These are phyloP conservation scores for Zygotorulaspora chibaensis DNA, from an alignment of 805 yeast species.

Conservation along the genomic window DNA sequence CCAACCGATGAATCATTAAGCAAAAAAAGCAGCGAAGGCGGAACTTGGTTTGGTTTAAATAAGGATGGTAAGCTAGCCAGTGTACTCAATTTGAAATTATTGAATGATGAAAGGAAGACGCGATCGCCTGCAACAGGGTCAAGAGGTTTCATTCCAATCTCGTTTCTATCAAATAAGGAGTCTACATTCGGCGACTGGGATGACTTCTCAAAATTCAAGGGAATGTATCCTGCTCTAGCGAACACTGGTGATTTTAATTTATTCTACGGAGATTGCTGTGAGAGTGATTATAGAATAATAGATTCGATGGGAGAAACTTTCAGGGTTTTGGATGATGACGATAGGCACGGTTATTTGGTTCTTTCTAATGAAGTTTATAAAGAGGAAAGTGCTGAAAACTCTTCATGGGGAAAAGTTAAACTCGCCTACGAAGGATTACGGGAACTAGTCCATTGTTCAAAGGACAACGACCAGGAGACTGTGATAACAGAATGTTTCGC, in stretches of 20 bases:
- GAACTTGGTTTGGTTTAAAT: conserved; percentile 87
- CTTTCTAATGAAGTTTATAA: conserved; percentile 33
- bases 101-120: conserved; percentile 31
- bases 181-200: conserved; percentile 28
- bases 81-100: conserved; percentile 65
- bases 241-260: conserved; percentile 35
- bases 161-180: conserved; percentile 33
- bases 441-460: conserved; percentile 27
- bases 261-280: conserved; percentile 36
- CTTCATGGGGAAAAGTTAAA: conserved; percentile 73
- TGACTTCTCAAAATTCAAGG: conserved; percentile 23
- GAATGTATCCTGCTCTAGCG: conserved; percentile 17
- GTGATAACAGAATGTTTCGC: conserved; percentile 46
- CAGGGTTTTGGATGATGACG: conserved; percentile 28
- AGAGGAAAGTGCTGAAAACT: conserved; percentile 39
- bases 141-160: conserved; percentile 45
- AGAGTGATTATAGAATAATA: conserved; percentile 22
- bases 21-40: conserved; percentile 37
- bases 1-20: conserved; percentile 64
- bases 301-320: conserved; percentile 32
- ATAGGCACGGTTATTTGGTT: conserved; percentile 19
- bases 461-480: conserved; percentile 32
- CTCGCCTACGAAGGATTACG: conserved; percentile 48
- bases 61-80: conserved; percentile 59
- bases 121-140: conserved; percentile 23